These are phyloP conservation scores for Verticillium albo-atrum DNA, from an alignment of 2,329 filamentous ascomycete species.

Conservation along the genomic window DNA sequence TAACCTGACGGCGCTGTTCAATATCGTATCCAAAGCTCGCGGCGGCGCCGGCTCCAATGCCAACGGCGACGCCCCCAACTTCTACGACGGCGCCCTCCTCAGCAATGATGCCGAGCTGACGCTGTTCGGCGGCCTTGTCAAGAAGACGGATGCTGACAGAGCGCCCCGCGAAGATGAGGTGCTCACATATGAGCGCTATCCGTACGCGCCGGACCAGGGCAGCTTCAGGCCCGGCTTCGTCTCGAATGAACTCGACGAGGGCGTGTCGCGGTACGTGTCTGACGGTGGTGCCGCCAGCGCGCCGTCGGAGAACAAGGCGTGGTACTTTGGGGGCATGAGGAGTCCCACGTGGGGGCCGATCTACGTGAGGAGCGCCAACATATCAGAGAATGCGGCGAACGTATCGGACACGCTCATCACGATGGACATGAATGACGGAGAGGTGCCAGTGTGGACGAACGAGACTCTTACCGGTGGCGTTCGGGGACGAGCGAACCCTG, in stretches of 20 bases:
- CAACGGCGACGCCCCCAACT: slow-evolving; percentile 52
- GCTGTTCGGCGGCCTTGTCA: slow-evolving; percentile 56
- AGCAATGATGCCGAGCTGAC: slow-evolving; percentile 60
- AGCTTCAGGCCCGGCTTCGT: slow-evolving; percentile 39
- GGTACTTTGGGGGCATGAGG: slow-evolving; percentile 64
- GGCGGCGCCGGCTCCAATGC: slow-evolving; percentile 39
- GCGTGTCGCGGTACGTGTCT: slow-evolving; percentile 57
- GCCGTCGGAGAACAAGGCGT: slow-evolving; percentile 67
- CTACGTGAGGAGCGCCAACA: slow-evolving; percentile 25
- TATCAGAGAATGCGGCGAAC: slow-evolving; percentile 32
- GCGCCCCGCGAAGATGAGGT: slow-evolving; percentile 37
- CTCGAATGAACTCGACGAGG: slow-evolving; percentile 31
- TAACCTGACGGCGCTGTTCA: slow-evolving; percentile 51
- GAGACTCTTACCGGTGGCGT: slow-evolving; percentile 43
- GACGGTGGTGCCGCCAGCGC: slow-evolving; percentile 60
- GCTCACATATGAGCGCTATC: slow-evolving; percentile 47
- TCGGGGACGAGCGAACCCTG: slow-evolving; percentile 55
- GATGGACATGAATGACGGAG: slow-evolving; percentile 52
- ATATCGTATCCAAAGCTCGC: slow-evolving; percentile 39
- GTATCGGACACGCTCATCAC: slow-evolving; percentile 55
- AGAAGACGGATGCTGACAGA: slow-evolving; percentile 25
- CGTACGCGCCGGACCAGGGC: slow-evolving; percentile 35
- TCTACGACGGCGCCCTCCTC: slow-evolving; percentile 59
- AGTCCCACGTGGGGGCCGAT: slow-evolving; percentile 47
- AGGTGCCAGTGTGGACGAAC: slow-evolving; percentile 52